Conservation (phyloP, 1,139 yeast species). For the Candida glucosophila region DNA sequence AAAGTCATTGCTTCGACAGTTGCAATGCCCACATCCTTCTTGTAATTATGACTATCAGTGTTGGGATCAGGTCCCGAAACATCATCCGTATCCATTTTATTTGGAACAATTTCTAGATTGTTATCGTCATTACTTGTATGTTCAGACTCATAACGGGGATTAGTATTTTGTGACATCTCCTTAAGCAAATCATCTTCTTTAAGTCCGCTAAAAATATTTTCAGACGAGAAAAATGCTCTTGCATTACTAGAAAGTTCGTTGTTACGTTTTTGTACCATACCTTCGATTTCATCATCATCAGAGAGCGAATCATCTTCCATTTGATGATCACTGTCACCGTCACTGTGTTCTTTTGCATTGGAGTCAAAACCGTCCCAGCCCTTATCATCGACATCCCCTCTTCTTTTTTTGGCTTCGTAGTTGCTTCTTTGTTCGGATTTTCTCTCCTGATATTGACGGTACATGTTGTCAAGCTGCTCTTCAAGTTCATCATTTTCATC, state of each 20-base stretch:
- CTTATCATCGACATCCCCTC: conserved; percentile 75
- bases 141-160: too few species aligned
- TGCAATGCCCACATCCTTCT: conserved; percentile 68
- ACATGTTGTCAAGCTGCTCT: conserved; percentile 76
- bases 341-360: conserved; percentile 30
- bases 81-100: conserved; percentile 11
- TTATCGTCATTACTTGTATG: conserved; percentile 1
- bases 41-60: conserved; percentile 39
- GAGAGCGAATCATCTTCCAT: conserved; percentile 32
- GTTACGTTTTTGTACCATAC: conserved; percentile 45
- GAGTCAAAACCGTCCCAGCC: conserved; percentile 82
- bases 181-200: conserved; percentile 36
- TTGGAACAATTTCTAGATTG: conserved; percentile 8
- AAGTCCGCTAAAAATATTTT: conserved; percentile 65
- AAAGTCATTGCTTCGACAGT: conserved; percentile 97
- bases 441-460: conserved; percentile 61
- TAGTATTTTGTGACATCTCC: conserved; percentile 13
- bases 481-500: conserved; percentile 69
- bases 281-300: conserved; percentile 77
- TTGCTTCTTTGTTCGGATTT: conserved; percentile 76
- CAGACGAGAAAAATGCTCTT: conserved; percentile 61
- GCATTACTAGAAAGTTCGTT: conserved; percentile 61
- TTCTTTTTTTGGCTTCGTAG: conserved; percentile 66
- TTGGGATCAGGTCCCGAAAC: too few species aligned
- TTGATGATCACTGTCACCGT: conserved; percentile 35